Evolutionary conservation across 2,329 filamentous ascomycete genomes (phyloP).

Genomic region (Hymenoscyphus infarciens): DNA sequence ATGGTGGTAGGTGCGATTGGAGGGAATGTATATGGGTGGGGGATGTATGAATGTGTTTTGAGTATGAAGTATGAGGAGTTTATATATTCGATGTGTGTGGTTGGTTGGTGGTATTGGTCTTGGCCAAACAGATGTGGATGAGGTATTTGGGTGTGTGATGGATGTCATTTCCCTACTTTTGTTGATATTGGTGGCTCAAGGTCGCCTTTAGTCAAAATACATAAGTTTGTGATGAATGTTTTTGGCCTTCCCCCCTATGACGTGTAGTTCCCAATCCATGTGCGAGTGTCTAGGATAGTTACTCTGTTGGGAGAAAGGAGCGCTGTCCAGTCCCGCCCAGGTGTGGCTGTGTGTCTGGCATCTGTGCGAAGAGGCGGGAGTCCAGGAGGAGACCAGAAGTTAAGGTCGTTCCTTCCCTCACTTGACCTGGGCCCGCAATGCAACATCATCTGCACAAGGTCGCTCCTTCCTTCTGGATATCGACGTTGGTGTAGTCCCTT

Average conservation of each 20-base stretch:
- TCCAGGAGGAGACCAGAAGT: no score
- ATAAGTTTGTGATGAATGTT: constrained; percentile 14
- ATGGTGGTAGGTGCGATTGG: neutral
- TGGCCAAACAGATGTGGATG: neutral
- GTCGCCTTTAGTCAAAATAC: neutral
- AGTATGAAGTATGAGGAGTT: neutral
- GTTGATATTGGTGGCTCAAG: neutral
- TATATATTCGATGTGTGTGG: neutral
- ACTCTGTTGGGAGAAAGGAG: no score
- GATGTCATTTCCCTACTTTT: neutral
- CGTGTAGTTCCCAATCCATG: no score
- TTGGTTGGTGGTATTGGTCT: neutral
- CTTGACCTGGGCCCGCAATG: no score
- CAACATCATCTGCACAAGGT: no score
- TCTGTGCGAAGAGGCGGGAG: no score
- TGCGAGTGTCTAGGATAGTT: no score
- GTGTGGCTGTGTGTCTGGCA: no score
- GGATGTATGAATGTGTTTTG: neutral
- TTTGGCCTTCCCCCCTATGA: neutral
- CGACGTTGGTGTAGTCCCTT: no score
- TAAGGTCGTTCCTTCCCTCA: no score
- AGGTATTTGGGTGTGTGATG: neutral
- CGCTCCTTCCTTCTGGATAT: no score
- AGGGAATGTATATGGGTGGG: neutral
- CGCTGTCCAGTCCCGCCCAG: no score